A percentile compares a stretch with the other conserved stretches of the same genome.
Evolutionary conservation across 163 green algal species (phyloP).

Genomic region (Scenedesmus sp.): DNA sequence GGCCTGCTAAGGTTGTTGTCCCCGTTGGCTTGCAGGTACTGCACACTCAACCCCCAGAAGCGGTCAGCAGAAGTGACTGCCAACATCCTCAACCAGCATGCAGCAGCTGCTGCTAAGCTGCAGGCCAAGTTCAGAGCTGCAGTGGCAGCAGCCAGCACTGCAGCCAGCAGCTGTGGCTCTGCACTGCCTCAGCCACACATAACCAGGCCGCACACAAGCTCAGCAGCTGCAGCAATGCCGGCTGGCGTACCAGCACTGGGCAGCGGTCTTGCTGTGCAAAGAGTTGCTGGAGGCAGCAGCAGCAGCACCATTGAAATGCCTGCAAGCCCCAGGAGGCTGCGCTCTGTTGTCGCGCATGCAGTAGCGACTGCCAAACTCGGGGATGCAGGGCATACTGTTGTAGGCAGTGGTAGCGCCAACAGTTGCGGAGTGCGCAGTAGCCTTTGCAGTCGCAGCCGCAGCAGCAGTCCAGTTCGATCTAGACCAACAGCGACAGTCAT

Average conservation of each 20-base stretch:
- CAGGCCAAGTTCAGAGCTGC: constrained; percentile 36
- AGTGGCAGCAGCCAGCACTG: neutral
- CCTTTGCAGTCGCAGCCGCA: neutral
- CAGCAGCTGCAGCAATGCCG: neutral
- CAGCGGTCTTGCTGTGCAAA: neutral
- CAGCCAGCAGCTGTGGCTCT: neutral
- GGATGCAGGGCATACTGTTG: neutral
- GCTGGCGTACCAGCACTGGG: neutral
- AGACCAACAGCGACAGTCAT: neutral
- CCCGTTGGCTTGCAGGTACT: constrained; percentile 26
- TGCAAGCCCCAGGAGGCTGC: neutral
- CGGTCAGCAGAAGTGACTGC: neutral
- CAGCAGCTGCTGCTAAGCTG: constrained; percentile 27
- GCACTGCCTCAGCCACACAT: neutral
- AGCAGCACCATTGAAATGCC: neutral
- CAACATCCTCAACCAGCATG: constrained; percentile 25
- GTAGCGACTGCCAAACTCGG: neutral
- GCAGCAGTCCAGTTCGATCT: neutral
- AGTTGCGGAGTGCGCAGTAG: neutral
- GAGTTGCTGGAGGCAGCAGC: neutral
- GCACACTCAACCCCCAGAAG: constrained; percentile 21
- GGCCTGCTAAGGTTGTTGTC: no score
- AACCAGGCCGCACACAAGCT: neutral
- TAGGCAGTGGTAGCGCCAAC: neutral
- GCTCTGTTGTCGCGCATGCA: neutral